A percentile compares a stretch with the other conserved stretches of the same genome.
Conservation (phyloP, 2,329 filamentous ascomycete species). For the Kalmusia sp. region DNA sequence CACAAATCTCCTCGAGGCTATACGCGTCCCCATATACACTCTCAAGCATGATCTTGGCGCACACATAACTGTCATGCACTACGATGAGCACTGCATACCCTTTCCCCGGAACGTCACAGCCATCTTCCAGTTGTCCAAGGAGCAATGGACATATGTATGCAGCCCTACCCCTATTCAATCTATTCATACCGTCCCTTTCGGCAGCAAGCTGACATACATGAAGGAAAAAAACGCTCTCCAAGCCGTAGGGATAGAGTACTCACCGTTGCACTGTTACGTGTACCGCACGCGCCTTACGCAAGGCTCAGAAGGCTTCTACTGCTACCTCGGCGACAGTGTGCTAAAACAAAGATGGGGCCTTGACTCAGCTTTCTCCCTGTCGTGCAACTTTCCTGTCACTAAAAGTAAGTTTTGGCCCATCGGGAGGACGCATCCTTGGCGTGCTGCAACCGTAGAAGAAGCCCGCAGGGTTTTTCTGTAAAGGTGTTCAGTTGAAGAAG, state of each 20-base stretch:
- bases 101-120: conserved; percentile 26
- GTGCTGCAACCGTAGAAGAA: neutral
- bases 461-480: too few relatives aligned
- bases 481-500: too few relatives aligned
- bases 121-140: conserved; percentile 21
- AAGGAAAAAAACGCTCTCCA: neutral
- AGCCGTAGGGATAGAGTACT: neutral
- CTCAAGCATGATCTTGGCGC: conserved; percentile 23
- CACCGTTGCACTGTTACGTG: neutral
- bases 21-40: conserved; percentile 24
- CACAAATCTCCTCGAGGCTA: conserved; percentile 24
- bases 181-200: too few relatives aligned
- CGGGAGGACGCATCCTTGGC: neutral
- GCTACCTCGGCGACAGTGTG: neutral
- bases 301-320: neutral
- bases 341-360: neutral
- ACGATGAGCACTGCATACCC: conserved; percentile 19
- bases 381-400: neutral
- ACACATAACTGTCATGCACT: conserved; percentile 23
- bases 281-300: neutral
- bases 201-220: neutral
- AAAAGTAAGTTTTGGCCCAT: neutral
- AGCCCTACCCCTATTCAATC: neutral
- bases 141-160: conserved; percentile 26
- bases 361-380: neutral